These are phyloP conservation scores for Prunus davidiana DNA, from an alignment of 306 rosid genomes.

Conservation along the genomic window DNA sequence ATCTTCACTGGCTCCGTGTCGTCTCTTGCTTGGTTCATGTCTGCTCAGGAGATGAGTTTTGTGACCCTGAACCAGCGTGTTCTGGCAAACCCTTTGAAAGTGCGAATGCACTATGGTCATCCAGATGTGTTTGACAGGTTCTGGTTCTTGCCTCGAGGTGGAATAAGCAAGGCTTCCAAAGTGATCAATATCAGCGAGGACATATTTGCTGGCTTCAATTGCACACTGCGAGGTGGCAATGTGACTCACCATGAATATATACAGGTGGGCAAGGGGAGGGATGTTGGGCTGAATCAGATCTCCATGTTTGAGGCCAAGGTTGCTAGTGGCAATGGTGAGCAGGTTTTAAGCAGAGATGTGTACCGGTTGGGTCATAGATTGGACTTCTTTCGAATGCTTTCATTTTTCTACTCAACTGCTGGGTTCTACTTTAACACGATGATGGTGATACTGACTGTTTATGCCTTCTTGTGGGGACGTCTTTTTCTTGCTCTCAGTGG, in stretches of 20 bases:
- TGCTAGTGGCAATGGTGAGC: constrained; percentile 97
- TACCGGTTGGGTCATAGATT: constrained; percentile 92
- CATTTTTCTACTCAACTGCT: constrained; percentile 78
- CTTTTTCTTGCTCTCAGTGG: constrained; percentile 95
- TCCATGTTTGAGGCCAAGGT: constrained; percentile 96
- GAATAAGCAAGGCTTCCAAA: constrained; percentile 90
- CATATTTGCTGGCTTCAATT: constrained; percentile 94
- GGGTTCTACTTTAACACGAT: constrained; percentile 80
- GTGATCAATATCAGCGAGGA: constrained; percentile 96
- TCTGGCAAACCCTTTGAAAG: constrained; percentile 89
- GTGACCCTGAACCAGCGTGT: constrained; percentile 96
- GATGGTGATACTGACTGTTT: constrained; percentile 69
- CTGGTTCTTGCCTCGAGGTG: constrained; percentile 90
- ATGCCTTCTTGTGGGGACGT: constrained; percentile 89
- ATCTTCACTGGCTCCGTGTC: constrained; percentile 95
- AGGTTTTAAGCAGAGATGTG: constrained; percentile 87
- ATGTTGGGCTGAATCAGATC: constrained; percentile 91
- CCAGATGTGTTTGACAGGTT: constrained; percentile 94
- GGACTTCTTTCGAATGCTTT: constrained; percentile 97
- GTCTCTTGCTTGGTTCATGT: constrained; percentile 98
- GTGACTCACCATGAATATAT: constrained; percentile 96
- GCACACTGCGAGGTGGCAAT: constrained; percentile 92
- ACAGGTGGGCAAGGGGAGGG: constrained; percentile 98
- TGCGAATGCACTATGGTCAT: constrained; percentile 96
- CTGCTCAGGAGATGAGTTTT: constrained; percentile 88